Percentiles rank a stretch among this genome's conserved stretches.
Conservation (phyloP, 225 moss, liverwort and hornwort genomes). For the Neckera pumila region DNA sequence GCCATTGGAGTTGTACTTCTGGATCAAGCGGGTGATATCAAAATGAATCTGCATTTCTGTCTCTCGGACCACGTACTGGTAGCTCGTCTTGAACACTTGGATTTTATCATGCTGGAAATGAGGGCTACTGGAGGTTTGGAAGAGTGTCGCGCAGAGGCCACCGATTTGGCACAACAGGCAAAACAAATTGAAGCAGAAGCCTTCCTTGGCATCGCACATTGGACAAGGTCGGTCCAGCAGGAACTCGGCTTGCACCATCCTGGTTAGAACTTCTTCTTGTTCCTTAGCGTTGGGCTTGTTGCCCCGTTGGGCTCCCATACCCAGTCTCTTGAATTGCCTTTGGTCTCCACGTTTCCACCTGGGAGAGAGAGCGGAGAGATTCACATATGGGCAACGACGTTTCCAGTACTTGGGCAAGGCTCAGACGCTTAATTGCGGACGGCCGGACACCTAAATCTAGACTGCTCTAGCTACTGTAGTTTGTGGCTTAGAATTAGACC, state of each 20-base stretch:
- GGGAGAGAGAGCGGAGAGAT: too few relatives aligned
- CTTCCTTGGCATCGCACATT: not conserved
- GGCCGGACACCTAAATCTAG: not conserved
- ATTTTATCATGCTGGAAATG: not conserved
- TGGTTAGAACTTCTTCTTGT: not conserved
- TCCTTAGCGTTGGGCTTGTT: not conserved
- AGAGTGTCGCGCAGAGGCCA: not conserved
- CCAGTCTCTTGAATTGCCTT: not conserved
- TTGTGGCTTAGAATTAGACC: not conserved
- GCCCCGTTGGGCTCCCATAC: not conserved
- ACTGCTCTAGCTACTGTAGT: not conserved
- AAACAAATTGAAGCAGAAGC: conserved; percentile 1
- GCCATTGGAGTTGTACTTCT: not conserved
- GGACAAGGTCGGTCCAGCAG: not conserved
- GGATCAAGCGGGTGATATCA: not conserved
- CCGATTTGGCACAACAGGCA: not conserved
- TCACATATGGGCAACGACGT: not conserved
- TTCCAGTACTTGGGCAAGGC: not conserved
- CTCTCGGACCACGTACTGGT: not conserved
- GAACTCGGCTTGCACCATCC: not conserved
- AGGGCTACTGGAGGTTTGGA: not conserved
- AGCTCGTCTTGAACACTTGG: not conserved
- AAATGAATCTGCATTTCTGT: not conserved
- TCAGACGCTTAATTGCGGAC: not conserved
- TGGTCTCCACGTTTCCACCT: not conserved